Conservation (phyloP, 2,329 filamentous ascomycete genomes). For the Penicillium crustosum region DNA sequence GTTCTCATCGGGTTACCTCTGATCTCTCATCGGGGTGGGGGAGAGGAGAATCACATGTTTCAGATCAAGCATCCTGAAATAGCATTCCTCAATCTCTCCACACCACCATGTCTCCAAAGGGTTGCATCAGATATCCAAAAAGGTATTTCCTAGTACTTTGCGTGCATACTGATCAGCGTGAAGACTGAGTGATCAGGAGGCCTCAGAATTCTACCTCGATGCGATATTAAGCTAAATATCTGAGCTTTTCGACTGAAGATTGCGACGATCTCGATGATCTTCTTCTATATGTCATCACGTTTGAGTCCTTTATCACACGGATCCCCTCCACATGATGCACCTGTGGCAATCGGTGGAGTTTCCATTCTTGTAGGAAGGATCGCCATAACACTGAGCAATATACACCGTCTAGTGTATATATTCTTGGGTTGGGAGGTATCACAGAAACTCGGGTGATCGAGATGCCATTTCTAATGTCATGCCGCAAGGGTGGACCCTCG, state of each 20-base stretch:
- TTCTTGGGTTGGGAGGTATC: background rate
- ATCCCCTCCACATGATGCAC: constrained; percentile 15
- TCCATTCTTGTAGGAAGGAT: background rate
- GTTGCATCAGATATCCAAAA: constrained; percentile 6
- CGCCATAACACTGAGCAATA: constrained; percentile 7
- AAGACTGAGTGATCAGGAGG: constrained; percentile 5
- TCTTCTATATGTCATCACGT: constrained; percentile 5
- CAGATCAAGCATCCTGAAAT: constrained; percentile 1
- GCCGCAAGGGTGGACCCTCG: background rate
- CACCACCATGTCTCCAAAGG: constrained; percentile 1
- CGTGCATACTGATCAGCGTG: background rate
- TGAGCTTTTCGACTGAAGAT: constrained; percentile 5
- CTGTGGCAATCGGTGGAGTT: constrained; percentile 3
- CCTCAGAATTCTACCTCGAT: background rate
- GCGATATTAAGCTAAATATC: background rate
- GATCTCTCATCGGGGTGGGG: background rate
- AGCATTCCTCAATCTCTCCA: constrained; percentile 1
- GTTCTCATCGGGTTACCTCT: background rate
- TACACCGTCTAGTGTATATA: background rate
- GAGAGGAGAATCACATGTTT: constrained; percentile 12
- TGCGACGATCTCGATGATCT: constrained; percentile 11
- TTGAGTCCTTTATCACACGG: constrained; percentile 14
- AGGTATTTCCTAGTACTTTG: background rate
- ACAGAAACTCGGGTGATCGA: constrained; percentile 1
- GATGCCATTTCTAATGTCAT: background rate